Conservation (phyloP, 2,329 filamentous ascomycete species). For the Thermothelomyces thermophilus region DNA sequence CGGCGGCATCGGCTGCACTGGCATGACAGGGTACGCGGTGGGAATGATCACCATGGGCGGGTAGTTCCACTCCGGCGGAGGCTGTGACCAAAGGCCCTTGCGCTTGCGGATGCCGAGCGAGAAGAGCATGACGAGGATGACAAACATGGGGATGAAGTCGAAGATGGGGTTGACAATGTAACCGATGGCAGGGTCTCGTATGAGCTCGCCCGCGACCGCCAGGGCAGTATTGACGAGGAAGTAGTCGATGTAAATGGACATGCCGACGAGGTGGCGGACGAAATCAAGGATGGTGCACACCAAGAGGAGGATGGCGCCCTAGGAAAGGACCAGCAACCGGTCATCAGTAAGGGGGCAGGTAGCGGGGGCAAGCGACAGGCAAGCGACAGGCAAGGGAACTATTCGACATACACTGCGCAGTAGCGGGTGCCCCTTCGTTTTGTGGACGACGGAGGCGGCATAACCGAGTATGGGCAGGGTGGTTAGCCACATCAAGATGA, state of each 20-base stretch:
- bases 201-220: too few species aligned
- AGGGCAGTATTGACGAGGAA: not conserved
- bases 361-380: too few species aligned
- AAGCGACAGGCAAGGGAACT: not conserved
- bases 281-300: slow-evolving; percentile 29
- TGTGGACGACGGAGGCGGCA: slow-evolving; percentile 14
- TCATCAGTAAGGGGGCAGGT: too few species aligned
- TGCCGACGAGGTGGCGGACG: slow-evolving; percentile 21
- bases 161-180: slow-evolving; percentile 19
- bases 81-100: slow-evolving; percentile 25
- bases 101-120: slow-evolving; percentile 20
- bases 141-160: slow-evolving; percentile 17
- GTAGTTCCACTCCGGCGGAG: slow-evolving; percentile 13
- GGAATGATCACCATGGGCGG: not conserved
- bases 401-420: slow-evolving; percentile 10
- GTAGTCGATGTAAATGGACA: slow-evolving; percentile 17
- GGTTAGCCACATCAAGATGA: slow-evolving; percentile 18
- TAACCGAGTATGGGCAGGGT: slow-evolving; percentile 13
- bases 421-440: slow-evolving; percentile 1
- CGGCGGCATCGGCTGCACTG: not conserved
- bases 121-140: slow-evolving; percentile 24
- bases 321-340: not conserved
- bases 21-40: not conserved
- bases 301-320: slow-evolving; percentile 31
- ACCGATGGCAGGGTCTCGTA: not conserved